Evolutionary conservation across 352 stramenopile species (phyloP).

Genomic region (Pythium utonaiense): DNA sequence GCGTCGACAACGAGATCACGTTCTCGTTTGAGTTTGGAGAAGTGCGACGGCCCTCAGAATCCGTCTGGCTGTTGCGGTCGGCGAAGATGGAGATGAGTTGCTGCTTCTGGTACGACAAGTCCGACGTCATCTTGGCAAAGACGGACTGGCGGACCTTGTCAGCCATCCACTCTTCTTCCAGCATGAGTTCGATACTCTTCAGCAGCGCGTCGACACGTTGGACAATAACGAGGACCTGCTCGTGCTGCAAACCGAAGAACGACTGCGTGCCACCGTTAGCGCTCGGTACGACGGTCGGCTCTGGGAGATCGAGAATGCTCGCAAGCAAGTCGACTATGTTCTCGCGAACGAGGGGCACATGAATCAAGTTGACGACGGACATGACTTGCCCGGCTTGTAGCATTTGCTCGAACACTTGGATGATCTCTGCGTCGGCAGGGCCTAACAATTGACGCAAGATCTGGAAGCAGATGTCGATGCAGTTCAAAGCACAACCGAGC

Average conservation of each 20-base stretch:
- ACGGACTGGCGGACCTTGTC: slow-evolving; percentile 75
- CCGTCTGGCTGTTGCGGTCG: slow-evolving; percentile 56
- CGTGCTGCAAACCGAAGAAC: slow-evolving; percentile 59
- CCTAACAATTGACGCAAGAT: slow-evolving; percentile 81
- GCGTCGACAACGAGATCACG: slow-evolving; percentile 71
- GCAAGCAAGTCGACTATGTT: slow-evolving; percentile 82
- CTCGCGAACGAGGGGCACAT: slow-evolving; percentile 72
- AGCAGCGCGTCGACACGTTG: slow-evolving; percentile 72
- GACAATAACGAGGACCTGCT: slow-evolving; percentile 74
- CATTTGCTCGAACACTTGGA: slow-evolving; percentile 70
- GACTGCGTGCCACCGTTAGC: slow-evolving; percentile 28
- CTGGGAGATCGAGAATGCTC: slow-evolving; percentile 78
- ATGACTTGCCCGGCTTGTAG: slow-evolving; percentile 43
- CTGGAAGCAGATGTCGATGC: slow-evolving; percentile 74
- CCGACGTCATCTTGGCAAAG: slow-evolving; percentile 73
- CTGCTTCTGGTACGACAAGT: slow-evolving; percentile 75
- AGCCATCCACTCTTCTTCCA: slow-evolving; percentile 86
- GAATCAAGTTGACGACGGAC: slow-evolving; percentile 64
- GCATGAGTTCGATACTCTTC: slow-evolving; percentile 82
- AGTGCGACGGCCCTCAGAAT: slow-evolving; percentile 38
- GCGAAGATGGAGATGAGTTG: slow-evolving; percentile 74
- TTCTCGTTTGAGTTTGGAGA: slow-evolving; percentile 79
- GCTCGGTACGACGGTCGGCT: slow-evolving; percentile 59
- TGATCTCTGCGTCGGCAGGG: slow-evolving; percentile 51
- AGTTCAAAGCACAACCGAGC: slow-evolving; percentile 70